Percentiles rank a stretch among this genome's conserved stretches.
Evolutionary conservation across 257 asterid species (phyloP).

Genomic region (Mitragyna speciosa): DNA sequence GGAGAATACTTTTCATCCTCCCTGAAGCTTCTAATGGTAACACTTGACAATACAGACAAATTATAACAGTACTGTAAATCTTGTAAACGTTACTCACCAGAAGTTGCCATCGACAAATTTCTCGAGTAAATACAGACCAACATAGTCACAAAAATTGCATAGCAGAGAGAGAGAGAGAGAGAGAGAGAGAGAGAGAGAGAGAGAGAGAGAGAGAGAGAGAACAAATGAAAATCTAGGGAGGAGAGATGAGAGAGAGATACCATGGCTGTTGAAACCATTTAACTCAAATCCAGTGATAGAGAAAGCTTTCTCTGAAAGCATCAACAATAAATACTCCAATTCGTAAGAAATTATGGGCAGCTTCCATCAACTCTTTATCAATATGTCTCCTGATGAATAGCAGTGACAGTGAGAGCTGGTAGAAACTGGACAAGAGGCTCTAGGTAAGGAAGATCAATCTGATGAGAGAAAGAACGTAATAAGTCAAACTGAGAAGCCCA

Average conservation of each 20-base stretch:
- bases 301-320: constrained; percentile 2
- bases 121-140: too few species aligned
- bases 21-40: too few species aligned
- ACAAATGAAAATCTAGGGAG: neutral
- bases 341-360: constrained; percentile 60
- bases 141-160: too few species aligned
- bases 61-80: too few species aligned
- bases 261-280: too few species aligned
- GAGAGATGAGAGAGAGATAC: neutral
- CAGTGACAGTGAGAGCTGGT: constrained; percentile 61
- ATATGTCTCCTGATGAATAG: constrained; percentile 75
- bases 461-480: constrained; percentile 4
- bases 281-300: too few species aligned
- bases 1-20: too few species aligned
- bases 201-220: too few species aligned
- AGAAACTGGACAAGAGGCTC: constrained; percentile 92
- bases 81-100: too few species aligned
- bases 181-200: neutral
- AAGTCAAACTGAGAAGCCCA: constrained; percentile 6
- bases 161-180: neutral
- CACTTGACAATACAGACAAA: too few species aligned
- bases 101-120: too few species aligned
- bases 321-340: constrained; percentile 65
- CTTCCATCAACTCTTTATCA: constrained; percentile 70
- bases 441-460: constrained; percentile 72